Evolutionary conservation across 1,284 basidiomycete genomes (phyloP).

Genomic region (Sanghuangporus baumii): DNA sequence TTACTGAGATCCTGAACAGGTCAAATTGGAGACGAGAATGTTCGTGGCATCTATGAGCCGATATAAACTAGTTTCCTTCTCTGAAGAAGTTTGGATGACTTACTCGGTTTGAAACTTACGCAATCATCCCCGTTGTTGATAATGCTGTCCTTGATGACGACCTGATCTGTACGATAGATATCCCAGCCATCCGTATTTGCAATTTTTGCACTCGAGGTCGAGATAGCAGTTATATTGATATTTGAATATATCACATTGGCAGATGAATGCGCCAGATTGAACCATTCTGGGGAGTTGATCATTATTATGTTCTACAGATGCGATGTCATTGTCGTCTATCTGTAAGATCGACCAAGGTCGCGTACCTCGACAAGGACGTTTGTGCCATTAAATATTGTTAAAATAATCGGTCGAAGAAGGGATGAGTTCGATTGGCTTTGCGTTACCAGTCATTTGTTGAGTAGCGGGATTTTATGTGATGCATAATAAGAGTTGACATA

Average conservation of each 20-base stretch:
- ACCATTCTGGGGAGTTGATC: constrained; percentile 44
- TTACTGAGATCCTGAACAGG: constrained; percentile 56
- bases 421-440: constrained; percentile 36
- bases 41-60: constrained; percentile 39
- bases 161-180: constrained; percentile 50
- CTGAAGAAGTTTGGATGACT: constrained; percentile 14
- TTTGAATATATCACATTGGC: constrained; percentile 25
- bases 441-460: constrained; percentile 15
- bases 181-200: constrained; percentile 59
- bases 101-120: constrained; percentile 64
- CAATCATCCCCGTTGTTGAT: constrained; percentile 62
- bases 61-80: not conserved
- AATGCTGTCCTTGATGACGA: constrained; percentile 44
- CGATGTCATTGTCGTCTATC: not conserved
- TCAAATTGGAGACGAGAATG: constrained; percentile 51
- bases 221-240: constrained; percentile 38
- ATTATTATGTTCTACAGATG: constrained; percentile 35
- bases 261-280: constrained; percentile 40
- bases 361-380: constrained; percentile 43
- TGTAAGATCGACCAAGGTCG: not conserved
- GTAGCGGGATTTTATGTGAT: not conserved
- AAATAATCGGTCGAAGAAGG: constrained; percentile 53
- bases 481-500: constrained; percentile 26
- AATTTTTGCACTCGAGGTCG: constrained; percentile 35
- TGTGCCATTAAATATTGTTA: constrained; percentile 53